Evolutionary conservation across 805 yeast genomes (phyloP).

Genomic region (Danielia reshetovae): DNA sequence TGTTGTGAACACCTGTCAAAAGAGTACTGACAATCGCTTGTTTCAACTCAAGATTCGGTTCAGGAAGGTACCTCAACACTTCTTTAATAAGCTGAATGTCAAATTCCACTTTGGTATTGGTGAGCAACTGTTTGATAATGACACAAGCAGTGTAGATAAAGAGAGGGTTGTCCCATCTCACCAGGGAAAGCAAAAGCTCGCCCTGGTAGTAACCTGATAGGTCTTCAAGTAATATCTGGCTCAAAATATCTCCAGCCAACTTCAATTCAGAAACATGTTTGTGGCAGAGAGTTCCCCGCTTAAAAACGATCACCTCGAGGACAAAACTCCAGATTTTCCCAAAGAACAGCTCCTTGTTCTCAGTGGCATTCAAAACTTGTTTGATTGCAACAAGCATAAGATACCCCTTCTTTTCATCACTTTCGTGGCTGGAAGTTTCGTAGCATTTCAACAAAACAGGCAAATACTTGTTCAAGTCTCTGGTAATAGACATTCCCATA

Average conservation of each 20-base stretch:
- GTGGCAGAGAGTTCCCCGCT: slow-evolving; percentile 6
- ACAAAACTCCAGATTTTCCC: slow-evolving; percentile 11
- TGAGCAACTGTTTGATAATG: slow-evolving; percentile 29
- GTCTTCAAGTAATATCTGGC: slow-evolving; percentile 21
- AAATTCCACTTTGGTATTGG: slow-evolving; percentile 6
- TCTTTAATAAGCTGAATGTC: slow-evolving; percentile 7
- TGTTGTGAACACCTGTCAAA: slow-evolving; percentile 56
- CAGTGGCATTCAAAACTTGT: slow-evolving; percentile 18
- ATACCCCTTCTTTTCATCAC: slow-evolving; percentile 7
- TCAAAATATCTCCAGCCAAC: slow-evolving; percentile 33
- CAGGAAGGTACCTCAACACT: slow-evolving; percentile 20
- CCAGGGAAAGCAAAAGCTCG: slow-evolving; percentile 18
- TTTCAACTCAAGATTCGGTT: slow-evolving; percentile 48
- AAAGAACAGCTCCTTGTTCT: slow-evolving; percentile 12
- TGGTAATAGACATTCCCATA: slow-evolving; percentile 46
- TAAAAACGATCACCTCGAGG: slow-evolving; percentile 5
- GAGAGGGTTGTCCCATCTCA: slow-evolving; percentile 11
- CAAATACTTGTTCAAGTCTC: slow-evolving; percentile 35
- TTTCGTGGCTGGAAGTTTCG: slow-evolving; percentile 4
- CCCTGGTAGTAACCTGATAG: slow-evolving; percentile 15
- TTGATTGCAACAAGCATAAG: slow-evolving; percentile 20
- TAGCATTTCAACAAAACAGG: slow-evolving; percentile 29
- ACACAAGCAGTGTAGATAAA: slow-evolving; percentile 29
- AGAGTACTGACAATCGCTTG: slow-evolving; percentile 58
- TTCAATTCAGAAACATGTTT: slow-evolving; percentile 24